Evolutionary conservation across 2,329 filamentous ascomycete species (phyloP).

Genomic region (Penicillium sclerotiorum): DNA sequence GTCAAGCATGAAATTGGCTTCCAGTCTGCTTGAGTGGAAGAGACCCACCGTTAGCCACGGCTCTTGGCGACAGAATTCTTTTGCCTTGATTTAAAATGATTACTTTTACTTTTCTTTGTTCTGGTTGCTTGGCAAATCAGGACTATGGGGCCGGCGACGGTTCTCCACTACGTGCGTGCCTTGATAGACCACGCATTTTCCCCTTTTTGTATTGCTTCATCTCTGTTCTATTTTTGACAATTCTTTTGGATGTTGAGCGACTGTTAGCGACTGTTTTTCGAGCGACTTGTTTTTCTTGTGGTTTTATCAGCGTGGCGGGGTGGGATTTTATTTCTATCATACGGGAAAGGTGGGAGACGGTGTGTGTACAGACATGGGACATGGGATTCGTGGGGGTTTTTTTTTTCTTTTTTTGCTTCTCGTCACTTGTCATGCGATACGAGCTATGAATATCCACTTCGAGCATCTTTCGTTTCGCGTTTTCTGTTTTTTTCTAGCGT

Average conservation of each 20-base stretch:
- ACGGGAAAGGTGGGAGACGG: conserved; percentile 7
- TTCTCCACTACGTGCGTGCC: conserved; percentile 21
- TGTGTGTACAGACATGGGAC: conserved; percentile 3
- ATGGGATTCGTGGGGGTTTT: conserved; percentile 7
- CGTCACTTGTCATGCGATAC: conserved; percentile 12
- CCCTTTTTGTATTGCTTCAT: conserved; percentile 7
- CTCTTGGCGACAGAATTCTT: not conserved
- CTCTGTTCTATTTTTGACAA: not conserved
- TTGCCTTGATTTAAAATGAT: conserved; percentile 4
- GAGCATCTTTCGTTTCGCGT: conserved; percentile 4
- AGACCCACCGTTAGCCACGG: conserved; percentile 1
- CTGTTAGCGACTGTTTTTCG: conserved; percentile 1
- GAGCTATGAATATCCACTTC: conserved; percentile 15
- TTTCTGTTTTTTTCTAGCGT: conserved; percentile 6
- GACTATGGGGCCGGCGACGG: conserved; percentile 13
- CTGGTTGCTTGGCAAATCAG: conserved; percentile 1
- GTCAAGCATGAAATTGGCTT: conserved; percentile 37
- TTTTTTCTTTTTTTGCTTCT: no score
- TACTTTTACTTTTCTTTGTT: conserved; percentile 1
- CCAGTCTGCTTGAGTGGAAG: conserved; percentile 9
- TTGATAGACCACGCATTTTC: conserved; percentile 19
- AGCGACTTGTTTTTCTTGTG: conserved; percentile 9
- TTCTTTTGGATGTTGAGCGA: conserved; percentile 7
- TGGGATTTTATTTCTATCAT: conserved; percentile 13
- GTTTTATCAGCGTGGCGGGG: conserved; percentile 18